These are phyloP conservation scores for Silene uniflora DNA, from an alignment of 148 eudicot species.

Conservation along the genomic window DNA sequence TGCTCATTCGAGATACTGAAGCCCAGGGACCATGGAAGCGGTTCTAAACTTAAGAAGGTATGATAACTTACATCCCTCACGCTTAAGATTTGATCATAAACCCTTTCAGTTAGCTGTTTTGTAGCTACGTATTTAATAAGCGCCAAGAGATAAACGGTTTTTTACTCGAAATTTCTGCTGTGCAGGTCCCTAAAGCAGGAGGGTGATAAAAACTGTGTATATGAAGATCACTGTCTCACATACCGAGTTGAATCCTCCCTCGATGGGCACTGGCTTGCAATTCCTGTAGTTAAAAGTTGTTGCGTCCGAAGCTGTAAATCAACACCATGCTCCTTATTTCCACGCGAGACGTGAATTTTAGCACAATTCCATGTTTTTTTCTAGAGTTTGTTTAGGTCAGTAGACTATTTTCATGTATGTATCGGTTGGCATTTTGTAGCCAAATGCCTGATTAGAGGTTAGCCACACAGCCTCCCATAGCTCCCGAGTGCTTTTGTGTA, in stretches of 20 bases:
- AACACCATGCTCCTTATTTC: slow-evolving; percentile 13
- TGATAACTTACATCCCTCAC: no score
- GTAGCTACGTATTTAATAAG: background rate
- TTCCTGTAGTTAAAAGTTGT: slow-evolving; percentile 13
- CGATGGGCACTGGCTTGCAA: slow-evolving; percentile 14
- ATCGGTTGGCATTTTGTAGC: slow-evolving; percentile 26
- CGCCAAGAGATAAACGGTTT: background rate
- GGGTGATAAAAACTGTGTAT: slow-evolving; percentile 22
- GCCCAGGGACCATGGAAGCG: slow-evolving; percentile 50
- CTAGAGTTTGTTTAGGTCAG: slow-evolving; percentile 13
- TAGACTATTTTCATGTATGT: slow-evolving; percentile 12
- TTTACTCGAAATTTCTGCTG: slow-evolving; percentile 8
- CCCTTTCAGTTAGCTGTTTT: background rate
- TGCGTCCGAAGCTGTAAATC: slow-evolving; percentile 31
- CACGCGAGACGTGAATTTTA: background rate
- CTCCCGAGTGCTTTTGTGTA: slow-evolving; percentile 9
- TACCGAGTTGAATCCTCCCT: background rate
- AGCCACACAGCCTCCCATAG: background rate
- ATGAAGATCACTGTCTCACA: slow-evolving; percentile 17
- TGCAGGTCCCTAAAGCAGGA: slow-evolving; percentile 58
- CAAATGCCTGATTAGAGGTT: slow-evolving; percentile 19
- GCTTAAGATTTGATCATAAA: background rate
- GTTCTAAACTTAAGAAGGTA: slow-evolving; percentile 84
- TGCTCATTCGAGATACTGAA: slow-evolving; percentile 88
- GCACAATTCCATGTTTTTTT: background rate